Percentiles rank a stretch among this genome's conserved stretches.
Conservation (phyloP, 2,329 filamentous ascomycete genomes). For the Cyanodermella asteris region DNA sequence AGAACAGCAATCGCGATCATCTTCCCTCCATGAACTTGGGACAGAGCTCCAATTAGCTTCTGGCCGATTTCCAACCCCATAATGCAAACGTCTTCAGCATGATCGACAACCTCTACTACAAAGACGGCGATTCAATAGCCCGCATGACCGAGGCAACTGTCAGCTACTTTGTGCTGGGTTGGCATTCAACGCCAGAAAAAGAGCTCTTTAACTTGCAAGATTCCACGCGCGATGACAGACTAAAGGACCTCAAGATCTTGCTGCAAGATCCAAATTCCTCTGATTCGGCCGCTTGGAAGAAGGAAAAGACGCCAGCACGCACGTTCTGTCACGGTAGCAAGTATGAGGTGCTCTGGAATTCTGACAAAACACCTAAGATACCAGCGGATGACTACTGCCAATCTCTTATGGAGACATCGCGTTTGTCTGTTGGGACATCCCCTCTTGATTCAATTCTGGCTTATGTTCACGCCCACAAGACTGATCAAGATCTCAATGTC, state of each 20-base stretch:
- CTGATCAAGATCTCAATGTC: not conserved
- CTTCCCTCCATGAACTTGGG: slow-evolving; percentile 6
- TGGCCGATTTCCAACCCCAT: slow-evolving; percentile 21
- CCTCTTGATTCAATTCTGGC: slow-evolving; percentile 18
- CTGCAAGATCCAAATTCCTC: slow-evolving; percentile 5
- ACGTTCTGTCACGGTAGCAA: slow-evolving; percentile 17
- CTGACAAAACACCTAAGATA: slow-evolving; percentile 9
- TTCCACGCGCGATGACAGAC: slow-evolving; percentile 1
- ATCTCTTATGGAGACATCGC: slow-evolving; percentile 8
- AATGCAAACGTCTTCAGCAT: slow-evolving; percentile 21
- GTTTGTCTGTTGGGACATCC: slow-evolving; percentile 17
- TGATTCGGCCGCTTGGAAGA: too few relatives aligned
- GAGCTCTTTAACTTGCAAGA: slow-evolving; percentile 6
- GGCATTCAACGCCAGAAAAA: slow-evolving; percentile 13
- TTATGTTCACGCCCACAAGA: slow-evolving; percentile 13
- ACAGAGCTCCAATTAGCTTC: slow-evolving; percentile 15
- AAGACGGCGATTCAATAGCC: slow-evolving; percentile 1
- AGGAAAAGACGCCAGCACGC: too few relatives aligned
- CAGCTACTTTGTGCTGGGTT: slow-evolving; percentile 21
- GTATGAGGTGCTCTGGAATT: slow-evolving; percentile 19
- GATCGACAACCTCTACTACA: slow-evolving; percentile 19
- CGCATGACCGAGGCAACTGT: slow-evolving; percentile 10
- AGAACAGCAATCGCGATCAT: slow-evolving; percentile 1
- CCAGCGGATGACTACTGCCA: slow-evolving; percentile 13
- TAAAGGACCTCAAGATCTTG: slow-evolving; percentile 5